Percentiles rank a stretch among this genome's conserved stretches.
These are phyloP conservation scores for Teratosphaeria nubilosa DNA, from an alignment of 2,329 filamentous ascomycete species.

Conservation along the genomic window DNA sequence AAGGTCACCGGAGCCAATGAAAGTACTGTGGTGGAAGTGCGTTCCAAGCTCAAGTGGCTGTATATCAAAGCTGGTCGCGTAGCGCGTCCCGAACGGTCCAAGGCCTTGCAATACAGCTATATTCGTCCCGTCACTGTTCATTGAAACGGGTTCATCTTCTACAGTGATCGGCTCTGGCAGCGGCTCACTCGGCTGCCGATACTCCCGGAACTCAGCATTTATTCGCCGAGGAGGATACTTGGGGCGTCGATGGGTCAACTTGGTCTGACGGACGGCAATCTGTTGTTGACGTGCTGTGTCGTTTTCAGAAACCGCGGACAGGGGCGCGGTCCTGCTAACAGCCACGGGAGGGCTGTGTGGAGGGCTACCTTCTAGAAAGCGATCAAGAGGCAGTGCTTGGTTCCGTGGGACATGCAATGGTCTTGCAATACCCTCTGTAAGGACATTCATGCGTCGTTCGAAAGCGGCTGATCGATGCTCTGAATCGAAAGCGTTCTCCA, in stretches of 20 bases:
- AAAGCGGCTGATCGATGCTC: constrained; percentile 30
- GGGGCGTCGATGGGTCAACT: constrained; percentile 16
- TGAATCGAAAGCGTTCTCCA: constrained; percentile 29
- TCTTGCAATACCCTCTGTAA: constrained; percentile 17
- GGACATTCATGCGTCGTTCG: constrained; percentile 17
- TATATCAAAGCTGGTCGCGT: constrained; percentile 45
- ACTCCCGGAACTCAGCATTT: constrained; percentile 36
- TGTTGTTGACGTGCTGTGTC: background rate
- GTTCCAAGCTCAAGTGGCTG: constrained; percentile 40
- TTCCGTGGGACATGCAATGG: background rate
- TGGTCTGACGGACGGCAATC: constrained; percentile 1
- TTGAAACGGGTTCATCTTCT: background rate
- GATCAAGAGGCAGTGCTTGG: constrained; percentile 20
- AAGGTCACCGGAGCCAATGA: constrained; percentile 49
- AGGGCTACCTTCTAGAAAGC: constrained; percentile 9
- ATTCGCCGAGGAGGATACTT: constrained; percentile 34
- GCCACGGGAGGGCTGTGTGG: background rate
- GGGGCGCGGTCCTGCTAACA: background rate
- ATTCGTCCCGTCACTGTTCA: background rate
- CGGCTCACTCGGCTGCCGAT: constrained; percentile 34
- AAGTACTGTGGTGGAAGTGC: constrained; percentile 46
- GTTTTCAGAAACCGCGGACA: background rate
- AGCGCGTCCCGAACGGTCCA: constrained; percentile 38
- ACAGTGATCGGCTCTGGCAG: constrained; percentile 14
- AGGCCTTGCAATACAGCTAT: constrained; percentile 30